phyloP scores from a whole-genome alignment of 2,329 filamentous ascomycete species.

The Stromatinia cepivora region DNA sequence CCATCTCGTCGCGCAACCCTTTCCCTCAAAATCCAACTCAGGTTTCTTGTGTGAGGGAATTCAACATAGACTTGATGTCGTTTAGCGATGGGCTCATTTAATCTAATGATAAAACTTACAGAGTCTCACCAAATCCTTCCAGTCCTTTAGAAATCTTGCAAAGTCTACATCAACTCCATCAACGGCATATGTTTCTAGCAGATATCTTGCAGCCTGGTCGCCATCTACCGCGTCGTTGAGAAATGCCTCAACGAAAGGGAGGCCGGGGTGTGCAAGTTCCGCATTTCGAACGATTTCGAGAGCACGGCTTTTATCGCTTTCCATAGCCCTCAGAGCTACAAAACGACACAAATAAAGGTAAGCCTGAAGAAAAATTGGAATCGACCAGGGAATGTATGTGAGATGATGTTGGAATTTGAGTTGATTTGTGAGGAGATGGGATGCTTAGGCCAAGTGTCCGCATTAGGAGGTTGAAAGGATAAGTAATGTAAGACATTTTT shows the following conservation, averaged over 20 bases:
- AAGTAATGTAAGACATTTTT: no score
- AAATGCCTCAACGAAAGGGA: neutral
- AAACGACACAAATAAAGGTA: neutral
- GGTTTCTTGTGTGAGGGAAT: neutral
- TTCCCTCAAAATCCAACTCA: neutral
- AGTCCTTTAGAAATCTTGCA: neutral
- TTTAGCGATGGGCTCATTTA: neutral
- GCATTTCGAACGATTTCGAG: neutral
- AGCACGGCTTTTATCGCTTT: neutral
- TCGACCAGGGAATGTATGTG: no score
- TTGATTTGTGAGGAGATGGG: neutral
- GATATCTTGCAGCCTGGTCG: neutral
- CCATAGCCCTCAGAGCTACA: neutral
- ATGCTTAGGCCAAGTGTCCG: neutral
- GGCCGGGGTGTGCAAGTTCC: neutral
- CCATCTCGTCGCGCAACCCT: neutral
- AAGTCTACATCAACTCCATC: neutral
- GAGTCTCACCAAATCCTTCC: neutral
- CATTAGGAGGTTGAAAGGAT: no score
- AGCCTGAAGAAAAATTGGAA: neutral
- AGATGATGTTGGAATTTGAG: neutral
- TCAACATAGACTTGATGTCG: neutral
- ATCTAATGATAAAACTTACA: neutral
- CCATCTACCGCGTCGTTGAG: neutral
- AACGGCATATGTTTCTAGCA: neutral